Evolutionary conservation across 179 eudicot species (phyloP), one percentile per base, ranked within the genome.

Genomic region (Patellifolia procumbens): DNA sequence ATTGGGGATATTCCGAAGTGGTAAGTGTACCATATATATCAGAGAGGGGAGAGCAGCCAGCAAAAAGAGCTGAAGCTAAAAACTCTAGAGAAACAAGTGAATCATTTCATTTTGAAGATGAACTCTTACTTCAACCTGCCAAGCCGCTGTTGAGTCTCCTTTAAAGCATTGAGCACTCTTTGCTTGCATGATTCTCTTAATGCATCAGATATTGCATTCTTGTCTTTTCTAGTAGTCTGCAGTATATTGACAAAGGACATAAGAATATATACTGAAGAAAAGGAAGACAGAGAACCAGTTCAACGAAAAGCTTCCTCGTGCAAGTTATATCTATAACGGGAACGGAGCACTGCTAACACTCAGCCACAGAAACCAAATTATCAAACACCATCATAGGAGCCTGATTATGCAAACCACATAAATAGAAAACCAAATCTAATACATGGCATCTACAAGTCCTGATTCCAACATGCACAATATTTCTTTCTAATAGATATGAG

Each of bases 171-270:
- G 29, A 72, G 74, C 69, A 94, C 76, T 80, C 91, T 85, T 80
- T 88, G 94, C 87, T 84, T 92, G 86, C 96, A 83, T 42, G 94
- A 78, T 79, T 85, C 90, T 79, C 98, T 83, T 59, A 91, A 68
- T n/a, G 88, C 70, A 72, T 85, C 89, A 13, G 96, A 86, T 81
- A 94, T 83, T 75, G 76, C 75, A 79, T 89, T 91, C 83, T 89
- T 92, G 85, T 88, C 88, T 2, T 76, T 74, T 76, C 80, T 91
- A 81, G 81, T 73, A 29, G 62, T 79, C 98, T 92, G 83, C 73
- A 69, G 61, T 15, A 73, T 51, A 42, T 53, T 74, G n/a, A 59
- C 70, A 22, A 8, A 51, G 2, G 32, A 37, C 78, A 72, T 76
- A 62, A 76, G 70, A 74, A 62, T 31, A 70, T 1, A 31, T 4